phyloP scores from a whole-genome alignment of 192 early-diverging fungal species.

The Coemansia sp. region DNA sequence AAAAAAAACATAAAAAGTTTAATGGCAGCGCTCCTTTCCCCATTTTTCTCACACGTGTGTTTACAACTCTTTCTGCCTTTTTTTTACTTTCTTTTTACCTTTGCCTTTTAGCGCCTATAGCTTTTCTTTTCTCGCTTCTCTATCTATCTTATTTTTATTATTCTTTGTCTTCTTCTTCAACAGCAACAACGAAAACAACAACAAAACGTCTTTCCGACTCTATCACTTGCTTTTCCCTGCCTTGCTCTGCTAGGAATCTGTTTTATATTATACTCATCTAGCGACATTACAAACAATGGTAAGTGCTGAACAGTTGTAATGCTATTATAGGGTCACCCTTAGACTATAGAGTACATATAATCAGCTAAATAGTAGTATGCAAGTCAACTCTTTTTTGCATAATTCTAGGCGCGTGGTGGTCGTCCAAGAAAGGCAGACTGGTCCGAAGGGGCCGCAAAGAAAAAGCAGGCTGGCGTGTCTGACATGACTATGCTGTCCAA shows the following conservation, averaged over 20 bases:
- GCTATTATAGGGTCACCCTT: not conserved
- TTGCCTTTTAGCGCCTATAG: not conserved
- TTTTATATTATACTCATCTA: slow-evolving; percentile 18
- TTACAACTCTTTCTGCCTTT: not conserved
- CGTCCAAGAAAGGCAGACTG: slow-evolving; percentile 65
- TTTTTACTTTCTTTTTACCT: slow-evolving; percentile 1
- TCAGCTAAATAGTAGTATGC: not conserved
- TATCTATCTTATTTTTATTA: not conserved
- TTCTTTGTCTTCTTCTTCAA: not conserved
- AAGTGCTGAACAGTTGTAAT: slow-evolving; percentile 3
- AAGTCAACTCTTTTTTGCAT: not conserved
- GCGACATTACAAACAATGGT: slow-evolving; percentile 26
- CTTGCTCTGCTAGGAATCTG: not conserved
- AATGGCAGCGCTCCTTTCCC: too few relatives aligned
- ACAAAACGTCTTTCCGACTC: not conserved
- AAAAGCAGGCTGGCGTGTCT: slow-evolving; percentile 77
- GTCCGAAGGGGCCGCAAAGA: slow-evolving; percentile 69
- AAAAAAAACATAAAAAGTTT: not conserved
- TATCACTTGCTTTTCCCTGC: not conserved
- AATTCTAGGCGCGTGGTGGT: slow-evolving; percentile 41
- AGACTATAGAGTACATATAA: not conserved
- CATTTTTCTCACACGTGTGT: not conserved
- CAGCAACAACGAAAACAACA: too few relatives aligned
- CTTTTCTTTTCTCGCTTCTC: slow-evolving; percentile 9
- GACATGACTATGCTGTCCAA: slow-evolving; percentile 94